Evolutionary conservation across 148 eudicot species (phyloP), one percentile per base, ranked within the genome.

Genomic region (Heliamphora exappendiculata): DNA sequence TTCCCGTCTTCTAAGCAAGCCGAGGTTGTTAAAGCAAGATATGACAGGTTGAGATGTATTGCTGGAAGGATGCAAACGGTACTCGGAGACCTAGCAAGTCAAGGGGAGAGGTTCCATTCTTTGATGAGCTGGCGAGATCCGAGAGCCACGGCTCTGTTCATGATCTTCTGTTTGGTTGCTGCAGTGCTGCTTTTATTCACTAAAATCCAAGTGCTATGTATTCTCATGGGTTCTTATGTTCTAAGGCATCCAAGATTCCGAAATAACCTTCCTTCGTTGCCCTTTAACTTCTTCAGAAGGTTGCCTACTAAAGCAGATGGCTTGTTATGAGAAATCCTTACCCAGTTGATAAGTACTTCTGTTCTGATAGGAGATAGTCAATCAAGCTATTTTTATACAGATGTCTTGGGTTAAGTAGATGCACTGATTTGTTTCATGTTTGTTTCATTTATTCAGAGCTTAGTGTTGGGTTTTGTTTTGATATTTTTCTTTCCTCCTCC

Each of bases 71-170:
- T 85, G 14, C 87, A 82, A 72, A 80, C 83, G 0, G 83, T 85
- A 67, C 83, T 75, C n/a, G 87, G 85, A 41, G 87, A 85, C 47
- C 31, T 85, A 29, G 87, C 87, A 5, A 82, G 85, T 37, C 85
- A 82, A 63, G 85, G 87, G 24, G 85, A 82, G 78, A 78, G 83
- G 53, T 59, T 85, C 53, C 80, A 73, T 24, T 70, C 78, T 1
- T 50, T 85, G 42, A 78, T 85, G n/a, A 78, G 83, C 58, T 85
- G 87, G 85, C 75, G 85, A 73, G 85, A 85, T 33, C 83, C 83
- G 0, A 70, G 85, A 42, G 87, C 87, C 0, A 85, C 81, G 1
- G 78, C 83, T 49, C 75, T 85, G 19, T 85, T 82, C 53, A 33
- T 79, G 5, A 28, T 78, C 49, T 85, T 82, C 68, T 63, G 82